Evolutionary conservation across 805 yeast genomes (phyloP).

Genomic region (Saccharomycopsis lassenensis): DNA sequence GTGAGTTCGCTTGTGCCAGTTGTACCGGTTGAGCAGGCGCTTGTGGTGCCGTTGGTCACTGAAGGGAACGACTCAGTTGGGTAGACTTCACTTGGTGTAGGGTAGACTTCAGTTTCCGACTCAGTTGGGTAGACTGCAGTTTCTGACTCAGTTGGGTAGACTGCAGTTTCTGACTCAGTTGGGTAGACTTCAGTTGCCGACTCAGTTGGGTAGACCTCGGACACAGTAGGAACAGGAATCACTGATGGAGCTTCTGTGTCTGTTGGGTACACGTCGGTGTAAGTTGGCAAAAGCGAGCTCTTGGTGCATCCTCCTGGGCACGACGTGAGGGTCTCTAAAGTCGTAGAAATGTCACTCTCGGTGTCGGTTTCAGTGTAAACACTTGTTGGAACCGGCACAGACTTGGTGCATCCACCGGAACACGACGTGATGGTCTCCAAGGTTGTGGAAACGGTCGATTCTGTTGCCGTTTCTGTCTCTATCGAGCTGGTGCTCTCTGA

Average conservation of each 20-base stretch:
- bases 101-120: too few species aligned
- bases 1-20: constrained; percentile 1
- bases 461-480: background rate
- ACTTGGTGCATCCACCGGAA: constrained; percentile 8
- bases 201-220: background rate
- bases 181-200: constrained; percentile 2
- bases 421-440: constrained; percentile 4
- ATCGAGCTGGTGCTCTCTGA: background rate
- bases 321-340: constrained; percentile 2
- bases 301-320: constrained; percentile 9
- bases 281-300: too few species aligned
- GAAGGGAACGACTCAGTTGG: background rate
- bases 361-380: background rate
- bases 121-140: too few species aligned
- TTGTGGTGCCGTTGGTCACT: background rate
- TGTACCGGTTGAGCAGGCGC: constrained; percentile 1
- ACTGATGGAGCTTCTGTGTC: too few species aligned
- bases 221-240: background rate
- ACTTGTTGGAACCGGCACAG: too few species aligned
- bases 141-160: constrained; percentile 1
- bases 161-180: background rate
- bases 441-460: constrained; percentile 1
- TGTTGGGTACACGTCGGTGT: too few species aligned
- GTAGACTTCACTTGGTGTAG: background rate
- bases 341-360: background rate